Base-by-base conservation (phyloP, 345 rosid species). In the Geranium brycei region DNA sequence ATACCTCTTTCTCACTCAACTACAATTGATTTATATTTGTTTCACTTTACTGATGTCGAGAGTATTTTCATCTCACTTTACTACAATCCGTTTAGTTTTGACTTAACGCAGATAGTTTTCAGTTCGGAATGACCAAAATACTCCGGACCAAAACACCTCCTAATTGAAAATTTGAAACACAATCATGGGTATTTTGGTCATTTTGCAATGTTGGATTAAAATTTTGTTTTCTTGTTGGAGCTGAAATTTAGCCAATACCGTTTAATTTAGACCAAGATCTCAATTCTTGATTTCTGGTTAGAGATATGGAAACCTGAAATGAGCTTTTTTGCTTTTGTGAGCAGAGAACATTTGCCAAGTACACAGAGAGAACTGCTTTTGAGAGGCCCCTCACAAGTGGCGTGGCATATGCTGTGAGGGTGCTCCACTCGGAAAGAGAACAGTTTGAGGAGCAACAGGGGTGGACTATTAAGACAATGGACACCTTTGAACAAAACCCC, bases 321-420 rank as follows among this genome's bases (percentile, higher is more conserved):
- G 64, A 62, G 38, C 84, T 84, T 60, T 80, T 76, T 23, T 23
- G 2, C 28, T 23, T 73, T 68, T 68, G 58, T 32, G 62, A 65
- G 67, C 72, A 92, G 96, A 76, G 76, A 70, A 89, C 96, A 64
- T 92, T 92, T 72, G 91, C 93, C 2, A 87, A 83, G 83, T 92
- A 92, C 73, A 87, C 98, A 3, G 95, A 92, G 68, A 76, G 93
- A 77, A 92, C 98, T 68, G 87, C 96, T 67, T 92, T 92, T 69
- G 98, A 92, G 84, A 83, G 98, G 82, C 98, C 98, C 31, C 89
- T 89, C 58, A 92, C 98, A 17, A 92, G 98, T 72, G 92, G 96
- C n/a, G 89, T 92, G 57, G 98, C 98, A 51, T 92, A 92, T 80
- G 98, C 98, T 51, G 80, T 87, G 61, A 84, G 89, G 82, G 95